Percentiles rank a stretch among this genome's conserved stretches.
Conservation (phyloP, 371 early-diverging fungal species). For the Coemansia sp. region DNA sequence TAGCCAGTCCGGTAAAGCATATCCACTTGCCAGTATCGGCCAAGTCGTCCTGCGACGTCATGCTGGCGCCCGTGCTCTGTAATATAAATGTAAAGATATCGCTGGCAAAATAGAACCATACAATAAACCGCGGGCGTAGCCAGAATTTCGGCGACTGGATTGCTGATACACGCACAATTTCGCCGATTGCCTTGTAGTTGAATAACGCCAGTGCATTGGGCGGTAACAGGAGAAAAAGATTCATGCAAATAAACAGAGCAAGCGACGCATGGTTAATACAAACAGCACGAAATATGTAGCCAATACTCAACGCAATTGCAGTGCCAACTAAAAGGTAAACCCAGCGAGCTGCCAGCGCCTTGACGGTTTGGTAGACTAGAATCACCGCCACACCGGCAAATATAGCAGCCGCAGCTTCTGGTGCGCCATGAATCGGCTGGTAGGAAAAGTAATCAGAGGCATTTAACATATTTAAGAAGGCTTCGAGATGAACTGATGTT, state of each 20-base stretch:
- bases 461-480: neutral
- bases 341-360: constrained; percentile 20
- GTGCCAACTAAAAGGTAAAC: constrained; percentile 50
- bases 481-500: neutral
- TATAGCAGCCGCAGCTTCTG: constrained; percentile 16
- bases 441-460: constrained; percentile 33
- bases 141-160: constrained; percentile 18
- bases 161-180: constrained; percentile 27
- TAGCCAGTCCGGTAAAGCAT: constrained; percentile 12
- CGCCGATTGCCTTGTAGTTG: constrained; percentile 53
- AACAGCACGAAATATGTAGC: constrained; percentile 43
- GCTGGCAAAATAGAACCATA: constrained; percentile 54
- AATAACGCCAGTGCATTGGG: constrained; percentile 52
- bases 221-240: constrained; percentile 46
- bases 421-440: constrained; percentile 20
- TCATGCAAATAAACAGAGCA: constrained; percentile 43
- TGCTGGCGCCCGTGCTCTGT: constrained; percentile 30
- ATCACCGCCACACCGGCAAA: constrained; percentile 7
- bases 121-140: constrained; percentile 43
- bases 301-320: constrained; percentile 43
- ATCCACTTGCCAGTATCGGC: constrained; percentile 12
- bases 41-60: constrained; percentile 3
- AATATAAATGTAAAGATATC: constrained; percentile 38
- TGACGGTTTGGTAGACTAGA: constrained; percentile 1
- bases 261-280: constrained; percentile 34